Conservation (phyloP, 495 filamentous ascomycete species). For the Xylaria castorea region DNA sequence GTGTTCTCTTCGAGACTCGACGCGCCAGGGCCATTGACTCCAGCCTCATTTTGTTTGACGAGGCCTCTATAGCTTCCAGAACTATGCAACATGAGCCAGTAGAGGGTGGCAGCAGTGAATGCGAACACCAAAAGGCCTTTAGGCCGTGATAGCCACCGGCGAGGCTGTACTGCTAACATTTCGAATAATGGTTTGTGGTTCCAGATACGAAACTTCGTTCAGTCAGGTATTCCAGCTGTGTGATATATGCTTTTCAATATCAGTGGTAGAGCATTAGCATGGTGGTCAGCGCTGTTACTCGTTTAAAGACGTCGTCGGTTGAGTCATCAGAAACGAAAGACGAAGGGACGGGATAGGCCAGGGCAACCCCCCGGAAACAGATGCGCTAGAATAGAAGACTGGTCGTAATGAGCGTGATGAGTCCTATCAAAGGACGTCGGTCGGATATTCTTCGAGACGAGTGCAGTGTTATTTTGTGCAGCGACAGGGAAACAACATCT, state of each 20-base stretch:
- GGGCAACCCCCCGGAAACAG: not conserved
- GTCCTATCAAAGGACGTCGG: conserved; percentile 28
- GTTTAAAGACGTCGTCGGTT: not conserved
- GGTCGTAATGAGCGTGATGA: conserved; percentile 20
- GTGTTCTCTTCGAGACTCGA: not conserved
- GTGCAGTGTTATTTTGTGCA: not conserved
- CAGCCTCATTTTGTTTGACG: not conserved
- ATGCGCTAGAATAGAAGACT: not conserved
- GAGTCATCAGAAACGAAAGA: not conserved
- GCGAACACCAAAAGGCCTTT: conserved; percentile 41
- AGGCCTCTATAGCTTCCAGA: conserved; percentile 21
- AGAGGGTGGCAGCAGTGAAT: conserved; percentile 39
- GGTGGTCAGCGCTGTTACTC: not conserved
- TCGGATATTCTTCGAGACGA: not conserved
- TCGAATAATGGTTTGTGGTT: conserved; percentile 3
- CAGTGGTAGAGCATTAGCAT: conserved; percentile 1
- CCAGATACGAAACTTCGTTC: not conserved
- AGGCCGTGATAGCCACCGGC: conserved; percentile 60
- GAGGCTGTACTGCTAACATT: conserved; percentile 49
- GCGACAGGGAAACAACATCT: conserved; percentile 1
- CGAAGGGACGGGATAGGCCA: not conserved
- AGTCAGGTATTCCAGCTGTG: not conserved
- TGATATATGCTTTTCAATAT: conserved; percentile 4
- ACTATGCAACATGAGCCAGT: conserved; percentile 40
- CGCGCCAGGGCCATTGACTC: not conserved